Base-by-base conservation (phyloP, 805 yeast species). In the Starmera amethionina region DNA sequence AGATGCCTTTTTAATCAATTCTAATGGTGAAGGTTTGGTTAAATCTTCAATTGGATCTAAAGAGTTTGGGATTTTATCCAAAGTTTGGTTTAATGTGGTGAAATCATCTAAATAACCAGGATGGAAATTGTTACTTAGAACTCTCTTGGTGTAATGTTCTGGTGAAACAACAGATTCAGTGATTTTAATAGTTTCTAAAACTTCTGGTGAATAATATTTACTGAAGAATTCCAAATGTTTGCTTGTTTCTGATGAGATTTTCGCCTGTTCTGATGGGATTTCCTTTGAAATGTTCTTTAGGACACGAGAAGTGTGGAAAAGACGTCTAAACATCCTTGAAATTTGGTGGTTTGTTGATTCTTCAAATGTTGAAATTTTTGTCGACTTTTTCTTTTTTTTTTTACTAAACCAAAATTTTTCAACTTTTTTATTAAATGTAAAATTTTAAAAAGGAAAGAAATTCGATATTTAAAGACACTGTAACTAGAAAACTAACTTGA, bases 141-240 rank as follows among this genome's bases (percentile, higher is more conserved):
- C 67, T 39, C 70, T 69, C 36, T 62, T 53, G 5, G 59, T 55
- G 64, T 77, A 75, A 46, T 80, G 73, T 37, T 73, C 66, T 15
- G 95, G 90, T 9, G 76, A 67, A 39, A 88, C 77, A 15, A 75
- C 70, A 5, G 82, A 67, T 63, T 90, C 96, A 0, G 97, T 85
- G 35, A 82, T 70, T 50, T 82, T 68, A 48, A 93, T 86, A 40
- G 94, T 76, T 55, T 86, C 84, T 46, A 90, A 73, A 38, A 89
- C 70, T 43, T 80, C 82, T 29, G 88, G 85, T 8, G 90, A 77
- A 60, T 90, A 90, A 66, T 80, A 90, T 55, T 87, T 77, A 36
- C 75, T 60, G 49, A 89, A 52, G 34, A 60, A 49, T 25, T 59
- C 57, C 33, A 63, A 50, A 45, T 63, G 63, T 33, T 57, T 38